Base-by-base conservation (phyloP, 176 grass and related monocot species). In the Hordeum vulgare region DNA sequence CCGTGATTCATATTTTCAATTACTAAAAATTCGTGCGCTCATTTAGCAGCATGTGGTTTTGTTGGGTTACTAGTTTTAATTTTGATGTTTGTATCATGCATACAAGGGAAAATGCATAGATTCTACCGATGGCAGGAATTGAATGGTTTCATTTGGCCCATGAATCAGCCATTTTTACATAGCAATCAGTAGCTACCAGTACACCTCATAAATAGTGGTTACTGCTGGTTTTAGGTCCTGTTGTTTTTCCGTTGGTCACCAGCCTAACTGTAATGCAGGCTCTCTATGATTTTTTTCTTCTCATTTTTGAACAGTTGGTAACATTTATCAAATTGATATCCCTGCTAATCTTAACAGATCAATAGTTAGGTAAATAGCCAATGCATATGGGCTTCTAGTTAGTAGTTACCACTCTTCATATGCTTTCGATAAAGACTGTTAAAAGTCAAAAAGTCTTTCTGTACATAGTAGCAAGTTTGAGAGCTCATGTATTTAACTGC, bases 391-490 rank as follows among this genome's bases (percentile, higher is more conserved):
- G 27, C 54, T 20, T 82, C 33, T 61, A 40, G 9, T 77, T 78
- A 44, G 23, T 60, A 39, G 9, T 77, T 77, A 42, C 23, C 15
- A 40, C 40, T 81, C n/a, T 39, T 61, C 21, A 53, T 76, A 37
- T 61, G 63, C 21, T 67, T 69, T 73, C 1, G 15, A 21, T 81
- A 41, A 49, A 69, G 24, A 63, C 13, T 63, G 21, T 37, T 77
- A 20, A 33, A 39, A 76, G 17, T 68, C 37, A 36, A 71, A 49
- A 63, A 20, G 20, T 41, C 17, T 26, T 76, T 35, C 41, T 49
- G 58, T 71, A 15, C 7, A 17, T 85, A 64, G 69, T 49, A 77
- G 51, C 9, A 60, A 89, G 51, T 37, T 83, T 69, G 35, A 37
- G 34, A 17, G 53, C 5, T 59, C 14, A 26, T 68, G 6, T 21